Evolutionary conservation across 1,284 basidiomycete genomes (phyloP), one percentile per base, ranked within the genome.

Genomic region (Boletus holoroseus): DNA sequence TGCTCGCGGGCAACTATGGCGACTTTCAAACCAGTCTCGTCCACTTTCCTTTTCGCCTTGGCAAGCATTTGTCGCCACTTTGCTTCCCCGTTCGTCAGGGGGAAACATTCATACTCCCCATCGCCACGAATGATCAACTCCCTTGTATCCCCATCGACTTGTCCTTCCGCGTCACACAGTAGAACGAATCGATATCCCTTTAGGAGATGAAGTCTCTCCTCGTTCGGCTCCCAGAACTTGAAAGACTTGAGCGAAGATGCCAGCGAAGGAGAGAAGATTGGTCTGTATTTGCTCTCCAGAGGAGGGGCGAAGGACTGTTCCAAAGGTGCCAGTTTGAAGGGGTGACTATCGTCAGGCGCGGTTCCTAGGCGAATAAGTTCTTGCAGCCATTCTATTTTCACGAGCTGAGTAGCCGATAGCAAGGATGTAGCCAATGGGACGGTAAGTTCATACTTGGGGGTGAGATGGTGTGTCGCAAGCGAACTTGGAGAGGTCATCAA

Each of bases 181-280:
- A 82, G 79, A 4, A 88, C 59, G 56, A 87, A 83, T 8, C 80
- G 71, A 54, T 72, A 75, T 0, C 66, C 64, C 6, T 67, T 62
- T 20, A 88, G 72, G 55, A 88, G 69, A 40, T 73, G 71, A 9
- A 76, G 54, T 12, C 85, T 74, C 49, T 73, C 77, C 59, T 82
- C 81, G 50, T 81, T 81, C 0, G 79, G 78, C 52, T 82, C 77
- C 86, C 85, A 88, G 2, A 77, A 65, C 18, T 71, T 73, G 59
- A 76, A 70, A 1, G 66, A 70, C 61, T 81, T 81, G 35, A 83
- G 70, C 2, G 70, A 56, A 0, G 73, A 48, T 0, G 74, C 64
- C 0, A 88, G 68, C 2, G 72, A 64, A 1, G 77, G 66, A 3
- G 77, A 73, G 55, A 83, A 83, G 0, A 63, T 51, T 0, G 86